Conservation (phyloP, 140 eudicot species). For the Eryngium alpinum region DNA sequence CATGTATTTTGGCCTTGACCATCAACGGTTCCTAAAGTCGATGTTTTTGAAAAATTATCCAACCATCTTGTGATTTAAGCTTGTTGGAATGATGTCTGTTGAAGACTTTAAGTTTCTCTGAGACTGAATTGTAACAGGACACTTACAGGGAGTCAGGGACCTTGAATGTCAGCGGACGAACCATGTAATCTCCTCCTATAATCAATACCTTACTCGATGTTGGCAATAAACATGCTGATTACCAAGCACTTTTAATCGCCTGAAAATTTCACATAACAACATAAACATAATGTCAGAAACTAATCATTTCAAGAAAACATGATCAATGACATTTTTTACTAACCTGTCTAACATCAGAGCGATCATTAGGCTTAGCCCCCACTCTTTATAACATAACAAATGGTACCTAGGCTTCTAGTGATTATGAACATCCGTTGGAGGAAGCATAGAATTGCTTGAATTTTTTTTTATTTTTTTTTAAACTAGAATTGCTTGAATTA, state of each 20-base stretch:
- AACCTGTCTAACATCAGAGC: conserved; percentile 33
- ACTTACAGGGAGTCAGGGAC: conserved; percentile 57
- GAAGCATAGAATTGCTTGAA: conserved; percentile 13
- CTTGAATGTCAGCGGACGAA: conserved; percentile 18
- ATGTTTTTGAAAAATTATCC: conserved; percentile 34
- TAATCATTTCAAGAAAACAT: not conserved
- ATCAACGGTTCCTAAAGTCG: conserved; percentile 39
- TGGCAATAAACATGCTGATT: conserved; percentile 31
- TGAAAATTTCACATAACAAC: conserved; percentile 3
- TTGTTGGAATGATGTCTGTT: conserved; percentile 24
- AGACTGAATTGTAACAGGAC: conserved; percentile 30
- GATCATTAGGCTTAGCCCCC: conserved; percentile 40
- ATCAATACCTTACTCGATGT: conserved; percentile 29
- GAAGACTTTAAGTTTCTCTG: conserved; percentile 40
- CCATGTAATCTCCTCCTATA: conserved; percentile 36
- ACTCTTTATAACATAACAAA: conserved; percentile 20
- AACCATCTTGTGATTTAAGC: conserved; percentile 27
- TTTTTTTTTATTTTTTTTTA: too few relatives aligned
- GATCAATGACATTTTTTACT: not conserved
- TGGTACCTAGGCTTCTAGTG: conserved; percentile 22
- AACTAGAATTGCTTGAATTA: conserved; percentile 5
- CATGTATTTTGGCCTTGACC: conserved; percentile 53
- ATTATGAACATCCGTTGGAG: conserved; percentile 21
- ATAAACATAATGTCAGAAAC: not conserved
- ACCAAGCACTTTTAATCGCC: conserved; percentile 49